Evolutionary conservation across 768 basidiomycete species (phyloP), one percentile per base, ranked within the genome.

Genomic region (Inosperma sp.): DNA sequence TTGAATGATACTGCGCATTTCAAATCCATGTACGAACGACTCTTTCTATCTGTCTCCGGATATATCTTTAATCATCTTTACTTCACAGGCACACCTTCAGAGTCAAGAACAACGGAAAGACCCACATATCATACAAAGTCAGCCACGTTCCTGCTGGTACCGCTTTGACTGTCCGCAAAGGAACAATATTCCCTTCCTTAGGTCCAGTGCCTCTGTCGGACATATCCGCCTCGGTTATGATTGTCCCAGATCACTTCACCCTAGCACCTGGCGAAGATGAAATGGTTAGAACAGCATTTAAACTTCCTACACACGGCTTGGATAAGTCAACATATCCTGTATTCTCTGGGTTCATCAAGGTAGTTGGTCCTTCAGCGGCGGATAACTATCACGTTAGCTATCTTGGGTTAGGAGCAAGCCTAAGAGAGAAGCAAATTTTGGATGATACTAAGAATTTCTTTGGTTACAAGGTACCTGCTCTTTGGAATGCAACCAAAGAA

Each of bases 1-100:
- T 65, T 84, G 22, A 86, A 87, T 56, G 83, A 85, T 59, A 84
- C 83, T 3, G 72, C 76, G 4, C 70, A 81, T 56, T 78, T 80
- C 61, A 60, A 67, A 39, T 58, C 63, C 23, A 41, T 54, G 77
- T 78, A 59, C 55, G 74, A 67, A 9, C 66, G n/a, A n/a, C n/a
- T n/a, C n/a, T n/a, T n/a, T n/a, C n/a, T n/a, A 36, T 44, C 21
- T 23, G 13, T 27, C 29, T 29, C 14, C 2, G 13, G 7, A 25
- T 12, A 46, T 9, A 13, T 39, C 27, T 17, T 35, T 45, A 16
- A 16, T 22, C 5, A 17, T 25, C 6, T 25, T 48, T 12, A 53
- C 41, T 22, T 30, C 46, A 2, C 52, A 78, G 78, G 13, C 73
- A 74, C 55, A 70, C 60, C 8, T 75, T 79, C 64, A 75, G 65